A percentile compares a stretch with the other conserved stretches of the same genome.
phyloP scores from a whole-genome alignment of 2,329 filamentous ascomycete genomes.

The Botrytis fabae region DNA sequence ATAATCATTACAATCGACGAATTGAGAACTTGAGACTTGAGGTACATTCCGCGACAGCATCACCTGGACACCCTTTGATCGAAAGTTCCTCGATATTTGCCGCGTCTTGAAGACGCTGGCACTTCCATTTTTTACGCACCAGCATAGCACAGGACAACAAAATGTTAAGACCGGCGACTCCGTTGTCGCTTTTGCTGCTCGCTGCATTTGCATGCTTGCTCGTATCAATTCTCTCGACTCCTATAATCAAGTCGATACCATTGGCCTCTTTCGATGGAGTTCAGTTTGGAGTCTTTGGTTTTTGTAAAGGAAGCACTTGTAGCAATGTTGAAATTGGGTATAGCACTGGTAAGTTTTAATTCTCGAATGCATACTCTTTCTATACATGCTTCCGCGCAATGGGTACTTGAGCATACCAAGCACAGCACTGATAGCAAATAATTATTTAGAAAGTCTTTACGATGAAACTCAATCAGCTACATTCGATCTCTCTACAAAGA shows the following conservation, averaged over 20 bases:
- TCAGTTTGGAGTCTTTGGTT: conserved; percentile 91
- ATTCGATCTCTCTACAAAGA: conserved; percentile 58
- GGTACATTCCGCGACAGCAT: conserved; percentile 11
- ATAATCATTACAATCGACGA: not conserved
- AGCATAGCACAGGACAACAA: conserved; percentile 32
- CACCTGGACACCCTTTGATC: conserved; percentile 17
- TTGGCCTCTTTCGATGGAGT: conserved; percentile 75
- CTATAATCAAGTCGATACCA: conserved; percentile 81
- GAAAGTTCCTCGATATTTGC: conserved; percentile 32
- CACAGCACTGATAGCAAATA: conserved; percentile 6
- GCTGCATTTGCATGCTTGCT: conserved; percentile 82
- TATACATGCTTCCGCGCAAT: conserved; percentile 6
- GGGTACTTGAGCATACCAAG: not conserved
- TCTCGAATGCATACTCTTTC: not conserved
- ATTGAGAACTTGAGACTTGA: conserved; percentile 3
- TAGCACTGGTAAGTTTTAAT: conserved; percentile 61
- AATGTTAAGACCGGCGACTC: conserved; percentile 85
- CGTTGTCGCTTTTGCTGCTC: conserved; percentile 81
- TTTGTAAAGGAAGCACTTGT: conserved; percentile 68
- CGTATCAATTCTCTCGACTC: conserved; percentile 86
- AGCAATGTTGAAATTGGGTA: conserved; percentile 81
- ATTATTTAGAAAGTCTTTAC: conserved; percentile 34
- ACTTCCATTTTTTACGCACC: conserved; percentile 31
- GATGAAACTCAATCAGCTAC: conserved; percentile 33
- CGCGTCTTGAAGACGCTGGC: conserved; percentile 51